Conservation (phyloP, 2,329 filamentous ascomycete genomes). For the Paecilomyces dactylethromorphus region DNA sequence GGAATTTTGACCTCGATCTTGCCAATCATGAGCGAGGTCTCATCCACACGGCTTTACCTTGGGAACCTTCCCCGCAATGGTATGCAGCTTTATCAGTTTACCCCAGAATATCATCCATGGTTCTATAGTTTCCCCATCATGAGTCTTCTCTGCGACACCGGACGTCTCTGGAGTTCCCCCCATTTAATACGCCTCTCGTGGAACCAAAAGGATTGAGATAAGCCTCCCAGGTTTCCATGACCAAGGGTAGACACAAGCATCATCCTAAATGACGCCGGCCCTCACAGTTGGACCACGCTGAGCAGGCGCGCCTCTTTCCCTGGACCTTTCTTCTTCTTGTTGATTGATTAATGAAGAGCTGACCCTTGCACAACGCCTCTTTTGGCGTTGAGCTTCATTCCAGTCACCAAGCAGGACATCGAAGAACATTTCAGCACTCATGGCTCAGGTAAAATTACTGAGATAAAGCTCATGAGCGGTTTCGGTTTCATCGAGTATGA, state of each 20-base stretch:
- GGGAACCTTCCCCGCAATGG: slow-evolving; percentile 95
- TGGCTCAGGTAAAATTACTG: slow-evolving; percentile 94
- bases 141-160: slow-evolving; percentile 4
- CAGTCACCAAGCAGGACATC: slow-evolving; percentile 95
- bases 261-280: neutral
- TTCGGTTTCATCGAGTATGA: slow-evolving; percentile 99
- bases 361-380: slow-evolving; percentile 23
- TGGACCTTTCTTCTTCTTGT: slow-evolving; percentile 19
- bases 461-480: slow-evolving; percentile 99
- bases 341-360: slow-evolving; percentile 18
- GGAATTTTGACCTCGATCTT: slow-evolving; percentile 3
- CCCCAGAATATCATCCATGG: slow-evolving; percentile 13
- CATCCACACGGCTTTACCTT: slow-evolving; percentile 90
- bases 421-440: slow-evolving; percentile 92
- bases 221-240: slow-evolving; percentile 3
- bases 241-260: slow-evolving; percentile 6
- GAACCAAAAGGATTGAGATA: slow-evolving; percentile 2
- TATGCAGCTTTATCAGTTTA: slow-evolving; percentile 48
- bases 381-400: slow-evolving; percentile 30
- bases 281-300: slow-evolving; percentile 10
- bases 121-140: slow-evolving; percentile 6
- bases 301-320: slow-evolving; percentile 14
- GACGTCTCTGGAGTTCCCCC: slow-evolving; percentile 13
- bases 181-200: slow-evolving; percentile 2
- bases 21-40: slow-evolving; percentile 71